A percentile compares a stretch with the other conserved stretches of the same genome.
Conservation (phyloP, 176 grass and related monocot genomes). For the Typha latifolia region DNA sequence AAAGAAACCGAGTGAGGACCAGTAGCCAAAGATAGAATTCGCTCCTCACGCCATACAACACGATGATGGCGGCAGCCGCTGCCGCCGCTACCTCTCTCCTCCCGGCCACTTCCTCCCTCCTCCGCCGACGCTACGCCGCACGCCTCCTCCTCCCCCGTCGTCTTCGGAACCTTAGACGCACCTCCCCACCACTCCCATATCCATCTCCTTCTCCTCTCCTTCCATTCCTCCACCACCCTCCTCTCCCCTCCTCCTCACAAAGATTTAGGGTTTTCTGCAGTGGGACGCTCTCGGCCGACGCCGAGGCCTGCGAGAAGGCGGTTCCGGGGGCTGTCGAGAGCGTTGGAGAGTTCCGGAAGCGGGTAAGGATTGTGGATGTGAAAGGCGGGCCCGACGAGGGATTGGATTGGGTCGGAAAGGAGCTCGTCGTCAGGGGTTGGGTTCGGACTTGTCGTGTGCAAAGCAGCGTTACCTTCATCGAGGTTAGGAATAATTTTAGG, state of each 20-base stretch:
- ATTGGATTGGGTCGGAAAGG: slow-evolving; percentile 48
- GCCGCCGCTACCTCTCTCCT: slow-evolving; percentile 18
- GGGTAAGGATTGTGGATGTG: slow-evolving; percentile 54
- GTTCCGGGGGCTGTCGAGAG: slow-evolving; percentile 25
- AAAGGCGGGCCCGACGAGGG: slow-evolving; percentile 70
- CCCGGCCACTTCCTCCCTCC: neutral
- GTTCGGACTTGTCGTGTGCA: slow-evolving; percentile 89
- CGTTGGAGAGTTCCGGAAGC: slow-evolving; percentile 58
- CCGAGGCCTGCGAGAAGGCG: slow-evolving; percentile 3
- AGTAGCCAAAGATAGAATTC: neutral
- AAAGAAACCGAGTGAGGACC: neutral
- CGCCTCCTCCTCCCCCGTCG: slow-evolving; percentile 19
- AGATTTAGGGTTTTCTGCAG: slow-evolving; percentile 39
- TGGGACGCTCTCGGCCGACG: slow-evolving; percentile 23
- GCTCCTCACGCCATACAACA: neutral
- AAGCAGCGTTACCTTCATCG: slow-evolving; percentile 90
- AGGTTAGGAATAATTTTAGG: slow-evolving; percentile 32
- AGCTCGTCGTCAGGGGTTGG: slow-evolving; percentile 70
- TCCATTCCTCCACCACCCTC: neutral
- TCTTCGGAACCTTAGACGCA: neutral
- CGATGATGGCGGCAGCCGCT: slow-evolving; percentile 22
- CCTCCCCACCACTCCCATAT: neutral
- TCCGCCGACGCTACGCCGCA: slow-evolving; percentile 19
- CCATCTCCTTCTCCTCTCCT: neutral
- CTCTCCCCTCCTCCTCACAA: neutral